phyloP scores from a whole-genome alignment of 2,329 filamentous ascomycete species.

The Exutisphaerella laricina region DNA sequence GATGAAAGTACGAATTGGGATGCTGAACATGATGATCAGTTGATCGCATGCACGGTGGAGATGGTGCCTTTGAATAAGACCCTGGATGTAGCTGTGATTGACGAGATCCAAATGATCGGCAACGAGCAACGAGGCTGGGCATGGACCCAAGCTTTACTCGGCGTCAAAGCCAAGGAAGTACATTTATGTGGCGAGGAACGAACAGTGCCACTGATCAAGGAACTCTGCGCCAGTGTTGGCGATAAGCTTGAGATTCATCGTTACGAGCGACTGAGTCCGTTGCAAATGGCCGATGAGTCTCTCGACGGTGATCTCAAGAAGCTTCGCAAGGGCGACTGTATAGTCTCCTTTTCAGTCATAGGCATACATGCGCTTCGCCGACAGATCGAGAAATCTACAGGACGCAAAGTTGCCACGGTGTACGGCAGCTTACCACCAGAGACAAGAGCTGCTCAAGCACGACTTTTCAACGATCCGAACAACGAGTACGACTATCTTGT shows the following conservation, averaged over 20 bases:
- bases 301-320: conserved; percentile 58
- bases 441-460: conserved; percentile 83
- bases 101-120: conserved; percentile 97
- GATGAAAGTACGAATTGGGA: conserved; percentile 42
- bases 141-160: conserved; percentile 87
- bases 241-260: conserved; percentile 76
- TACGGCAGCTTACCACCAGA: conserved; percentile 91
- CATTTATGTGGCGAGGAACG: conserved; percentile 91
- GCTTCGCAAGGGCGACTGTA: conserved; percentile 80
- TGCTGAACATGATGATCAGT: conserved; percentile 43
- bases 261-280: conserved; percentile 76
- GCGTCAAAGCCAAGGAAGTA: conserved; percentile 78
- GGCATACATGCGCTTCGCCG: conserved; percentile 74
- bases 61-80: conserved; percentile 63
- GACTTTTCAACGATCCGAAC: conserved; percentile 87
- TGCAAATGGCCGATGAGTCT: conserved; percentile 60
- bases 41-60: conserved; percentile 88
- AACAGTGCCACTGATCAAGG: conserved; percentile 69
- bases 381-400: conserved; percentile 69
- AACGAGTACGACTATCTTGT: conserved; percentile 95
- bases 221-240: conserved; percentile 70
- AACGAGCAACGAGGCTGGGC: conserved; percentile 77
- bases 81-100: conserved; percentile 87
- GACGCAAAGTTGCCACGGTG: conserved; percentile 79
- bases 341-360: conserved; percentile 80